Percentiles rank a stretch among this genome's conserved stretches.
phyloP scores from a whole-genome alignment of 2,329 filamentous ascomycete species.

The Colletotrichum scovillei region DNA sequence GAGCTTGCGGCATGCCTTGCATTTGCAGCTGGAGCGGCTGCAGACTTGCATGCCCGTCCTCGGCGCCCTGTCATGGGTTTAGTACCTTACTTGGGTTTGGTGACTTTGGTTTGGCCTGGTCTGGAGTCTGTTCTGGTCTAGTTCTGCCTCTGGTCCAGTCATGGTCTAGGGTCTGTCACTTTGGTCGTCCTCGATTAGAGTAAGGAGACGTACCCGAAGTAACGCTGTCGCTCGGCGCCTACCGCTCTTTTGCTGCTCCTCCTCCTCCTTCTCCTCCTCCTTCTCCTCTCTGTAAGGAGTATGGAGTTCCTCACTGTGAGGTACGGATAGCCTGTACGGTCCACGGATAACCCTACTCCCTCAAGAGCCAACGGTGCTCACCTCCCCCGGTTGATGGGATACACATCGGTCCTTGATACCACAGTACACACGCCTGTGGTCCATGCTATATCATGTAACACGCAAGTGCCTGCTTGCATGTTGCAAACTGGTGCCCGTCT shows the following conservation, averaged over 20 bases:
- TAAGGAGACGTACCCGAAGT: constrained; percentile 29
- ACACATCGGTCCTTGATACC: not conserved
- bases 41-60: constrained; percentile 22
- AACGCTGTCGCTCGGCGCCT: constrained; percentile 34
- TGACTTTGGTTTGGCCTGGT: not conserved
- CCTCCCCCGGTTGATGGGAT: not conserved
- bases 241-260: constrained; percentile 9
- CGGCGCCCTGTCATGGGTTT: constrained; percentile 2
- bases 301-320: too few species aligned
- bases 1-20: not conserved
- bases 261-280: not conserved
- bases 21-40: constrained; percentile 17
- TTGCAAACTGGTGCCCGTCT: constrained; percentile 10
- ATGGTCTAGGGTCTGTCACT: constrained; percentile 26
- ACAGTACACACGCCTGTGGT: constrained; percentile 10
- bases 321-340: too few species aligned
- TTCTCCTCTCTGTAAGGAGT: too few species aligned
- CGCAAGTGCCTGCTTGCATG: constrained; percentile 32
- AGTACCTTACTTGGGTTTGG: not conserved
- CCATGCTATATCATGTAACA: constrained; percentile 31
- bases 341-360: not conserved
- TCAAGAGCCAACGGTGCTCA: not conserved
- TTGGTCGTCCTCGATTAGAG: constrained; percentile 30
- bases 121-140: not conserved
- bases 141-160: constrained; percentile 1